Base-by-base conservation (phyloP, 768 basidiomycete genomes). In the Termitomyces sp. region DNA sequence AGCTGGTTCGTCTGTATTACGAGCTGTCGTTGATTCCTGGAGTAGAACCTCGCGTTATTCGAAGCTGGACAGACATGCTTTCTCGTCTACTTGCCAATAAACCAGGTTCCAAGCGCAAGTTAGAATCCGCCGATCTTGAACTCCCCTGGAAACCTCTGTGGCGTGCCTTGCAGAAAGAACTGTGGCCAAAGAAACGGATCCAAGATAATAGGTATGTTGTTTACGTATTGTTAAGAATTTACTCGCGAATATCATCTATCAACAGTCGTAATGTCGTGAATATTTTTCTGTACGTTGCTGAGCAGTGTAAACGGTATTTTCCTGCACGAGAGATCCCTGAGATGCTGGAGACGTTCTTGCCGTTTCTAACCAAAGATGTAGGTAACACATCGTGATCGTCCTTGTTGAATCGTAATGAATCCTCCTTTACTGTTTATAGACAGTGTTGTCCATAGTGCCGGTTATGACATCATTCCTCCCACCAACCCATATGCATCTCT, bases 391-490 rank as follows among this genome's bases (percentile, higher is more conserved):
- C 56, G 45, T 30, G 53, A 30, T 56, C 37, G 26, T 12, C 12
- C 39, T 22, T 26, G 14, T 53, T 45, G 37, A 40, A 32, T 53
- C 53, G 14, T 20, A 46, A 27, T 44, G 16, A 18, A 56, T 3
- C 36, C 22, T 61, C 13, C 27, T 14, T 50, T 18, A 22, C 53
- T n/a, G n/a, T n/a, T n/a, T n/a, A n/a, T n/a, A 91, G 91, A 85
- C 84, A 1, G 72, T 85, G 22, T 71, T 91, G 50, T 83, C 80
- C n/a, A 84, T 91, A 76, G 72, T 89, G 39, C 88, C 89, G 3
- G 86, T 91, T 24, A 67, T 93, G 58, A 85, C 86, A 14, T 89
- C 88, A 0, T 93, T 93, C 73, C 73, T 93, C 34, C 92, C 91
- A 4, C 83, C 82, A 5, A 80, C 82, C 3, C 79, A 85, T 63